These are phyloP conservation scores for Arthrobotrys iridis DNA, from an alignment of 2,329 filamentous ascomycete species.

Conservation along the genomic window DNA sequence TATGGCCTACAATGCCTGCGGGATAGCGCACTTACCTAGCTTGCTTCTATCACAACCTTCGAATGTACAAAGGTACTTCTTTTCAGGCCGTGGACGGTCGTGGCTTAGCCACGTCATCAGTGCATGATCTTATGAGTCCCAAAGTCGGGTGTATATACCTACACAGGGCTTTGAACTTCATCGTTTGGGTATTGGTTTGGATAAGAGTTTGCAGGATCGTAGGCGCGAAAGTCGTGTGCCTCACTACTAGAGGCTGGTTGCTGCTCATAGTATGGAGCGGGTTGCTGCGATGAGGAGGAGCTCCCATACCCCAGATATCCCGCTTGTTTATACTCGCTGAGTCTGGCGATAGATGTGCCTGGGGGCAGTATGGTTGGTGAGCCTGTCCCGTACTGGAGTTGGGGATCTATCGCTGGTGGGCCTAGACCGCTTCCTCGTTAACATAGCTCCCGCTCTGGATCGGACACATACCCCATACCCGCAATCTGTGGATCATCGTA, in stretches of 20 bases:
- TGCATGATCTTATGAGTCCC: slow-evolving; percentile 27
- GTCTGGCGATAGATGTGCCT: slow-evolving; percentile 35
- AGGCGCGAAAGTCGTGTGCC: not conserved
- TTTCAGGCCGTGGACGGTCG: slow-evolving; percentile 40
- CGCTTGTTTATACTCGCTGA: slow-evolving; percentile 28
- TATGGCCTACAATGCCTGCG: slow-evolving; percentile 2
- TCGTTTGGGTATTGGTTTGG: not conserved
- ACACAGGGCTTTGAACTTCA: slow-evolving; percentile 33
- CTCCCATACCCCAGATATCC: slow-evolving; percentile 28
- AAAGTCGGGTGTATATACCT: slow-evolving; percentile 39
- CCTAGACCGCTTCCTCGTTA: slow-evolving; percentile 41
- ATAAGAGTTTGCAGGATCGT: slow-evolving; percentile 29
- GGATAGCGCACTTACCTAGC: slow-evolving; percentile 21
- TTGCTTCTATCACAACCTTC: slow-evolving; percentile 23
- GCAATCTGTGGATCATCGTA: slow-evolving; percentile 19
- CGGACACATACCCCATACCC: slow-evolving; percentile 41
- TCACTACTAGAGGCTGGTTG: slow-evolving; percentile 8
- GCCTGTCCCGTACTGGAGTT: slow-evolving; percentile 5
- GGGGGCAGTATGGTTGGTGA: slow-evolving; percentile 41
- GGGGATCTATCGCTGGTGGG: slow-evolving; percentile 31
- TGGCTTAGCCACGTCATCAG: slow-evolving; percentile 52
- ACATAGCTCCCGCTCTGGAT: slow-evolving; percentile 15
- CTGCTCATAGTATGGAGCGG: slow-evolving; percentile 7
- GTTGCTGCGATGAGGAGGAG: slow-evolving; percentile 19
- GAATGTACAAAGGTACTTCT: slow-evolving; percentile 33